Evolutionary conservation across 805 yeast species (phyloP).

Genomic region (Candida succiphila): DNA sequence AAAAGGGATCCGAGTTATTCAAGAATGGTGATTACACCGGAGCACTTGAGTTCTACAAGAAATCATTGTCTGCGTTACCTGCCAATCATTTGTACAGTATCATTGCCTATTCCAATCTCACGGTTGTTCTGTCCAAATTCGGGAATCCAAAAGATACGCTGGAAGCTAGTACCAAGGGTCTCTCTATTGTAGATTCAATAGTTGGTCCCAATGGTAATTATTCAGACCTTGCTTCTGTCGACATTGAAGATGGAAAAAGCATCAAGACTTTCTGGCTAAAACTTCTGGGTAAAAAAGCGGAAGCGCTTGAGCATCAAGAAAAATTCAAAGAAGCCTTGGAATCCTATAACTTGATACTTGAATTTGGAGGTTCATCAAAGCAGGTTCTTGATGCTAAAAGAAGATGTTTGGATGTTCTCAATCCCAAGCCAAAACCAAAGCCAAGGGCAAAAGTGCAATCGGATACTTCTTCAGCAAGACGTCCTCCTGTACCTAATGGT

Average conservation of each 20-base stretch:
- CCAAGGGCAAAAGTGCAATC: slow-evolving; percentile 8
- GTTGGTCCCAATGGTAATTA: slow-evolving; percentile 13
- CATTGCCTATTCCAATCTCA: slow-evolving; percentile 66
- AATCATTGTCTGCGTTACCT: slow-evolving; percentile 44
- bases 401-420: slow-evolving; percentile 58
- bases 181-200: slow-evolving; percentile 25
- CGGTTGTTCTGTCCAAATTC: slow-evolving; percentile 52
- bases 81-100: slow-evolving; percentile 53
- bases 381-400: slow-evolving; percentile 71
- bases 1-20: slow-evolving; percentile 53
- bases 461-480: slow-evolving; percentile 3
- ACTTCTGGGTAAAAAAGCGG: slow-evolving; percentile 63
- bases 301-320: slow-evolving; percentile 75
- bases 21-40: slow-evolving; percentile 72
- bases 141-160: slow-evolving; percentile 59
- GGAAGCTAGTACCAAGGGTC: slow-evolving; percentile 36
- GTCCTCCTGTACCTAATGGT: slow-evolving; percentile 9
- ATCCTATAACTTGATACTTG: slow-evolving; percentile 51
- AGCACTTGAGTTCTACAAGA: slow-evolving; percentile 53
- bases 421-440: slow-evolving; percentile 37
- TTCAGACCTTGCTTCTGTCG: slow-evolving; percentile 20
- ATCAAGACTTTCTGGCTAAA: slow-evolving; percentile 69
- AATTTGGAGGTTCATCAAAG: slow-evolving; percentile 57
- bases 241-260: slow-evolving; percentile 37
- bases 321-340: slow-evolving; percentile 52